Conservation (phyloP, 495 filamentous ascomycete genomes). For the Hypomontagnella submonticulosa region DNA sequence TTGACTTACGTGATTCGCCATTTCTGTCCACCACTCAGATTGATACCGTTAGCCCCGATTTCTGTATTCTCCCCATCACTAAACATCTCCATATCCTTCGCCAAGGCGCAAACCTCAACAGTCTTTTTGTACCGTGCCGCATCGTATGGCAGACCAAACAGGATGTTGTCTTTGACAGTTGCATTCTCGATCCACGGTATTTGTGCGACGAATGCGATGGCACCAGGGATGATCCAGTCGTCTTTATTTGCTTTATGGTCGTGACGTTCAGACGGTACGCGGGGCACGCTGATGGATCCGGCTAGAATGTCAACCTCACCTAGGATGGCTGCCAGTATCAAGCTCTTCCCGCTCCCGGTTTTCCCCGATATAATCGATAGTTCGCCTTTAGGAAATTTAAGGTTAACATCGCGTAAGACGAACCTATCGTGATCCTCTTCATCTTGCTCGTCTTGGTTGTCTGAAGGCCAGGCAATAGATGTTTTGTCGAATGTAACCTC, state of each 20-base stretch:
- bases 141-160: slow-evolving; percentile 77
- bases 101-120: slow-evolving; percentile 74
- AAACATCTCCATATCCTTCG: slow-evolving; percentile 79
- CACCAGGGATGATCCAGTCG: slow-evolving; percentile 76
- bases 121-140: slow-evolving; percentile 71
- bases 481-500: slow-evolving; percentile 74
- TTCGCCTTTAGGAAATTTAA: slow-evolving; percentile 72
- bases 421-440: slow-evolving; percentile 66
- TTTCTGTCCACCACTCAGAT: slow-evolving; percentile 83
- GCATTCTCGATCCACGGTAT: slow-evolving; percentile 90
- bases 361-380: slow-evolving; percentile 78
- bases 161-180: slow-evolving; percentile 77
- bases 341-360: slow-evolving; percentile 75
- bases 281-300: slow-evolving; percentile 64
- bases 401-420: slow-evolving; percentile 68
- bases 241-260: slow-evolving; percentile 68
- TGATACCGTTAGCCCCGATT: slow-evolving; percentile 85
- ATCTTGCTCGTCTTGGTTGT: slow-evolving; percentile 41
- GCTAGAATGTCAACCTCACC: slow-evolving; percentile 70
- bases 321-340: slow-evolving; percentile 71
- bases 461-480: slow-evolving; percentile 79
- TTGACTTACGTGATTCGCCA: slow-evolving; percentile 73
- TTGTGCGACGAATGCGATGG: slow-evolving; percentile 82
- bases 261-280: slow-evolving; percentile 58
- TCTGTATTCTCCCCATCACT: slow-evolving; percentile 80